Base-by-base conservation (phyloP, 768 basidiomycete species). In the Amanita inopinata region DNA sequence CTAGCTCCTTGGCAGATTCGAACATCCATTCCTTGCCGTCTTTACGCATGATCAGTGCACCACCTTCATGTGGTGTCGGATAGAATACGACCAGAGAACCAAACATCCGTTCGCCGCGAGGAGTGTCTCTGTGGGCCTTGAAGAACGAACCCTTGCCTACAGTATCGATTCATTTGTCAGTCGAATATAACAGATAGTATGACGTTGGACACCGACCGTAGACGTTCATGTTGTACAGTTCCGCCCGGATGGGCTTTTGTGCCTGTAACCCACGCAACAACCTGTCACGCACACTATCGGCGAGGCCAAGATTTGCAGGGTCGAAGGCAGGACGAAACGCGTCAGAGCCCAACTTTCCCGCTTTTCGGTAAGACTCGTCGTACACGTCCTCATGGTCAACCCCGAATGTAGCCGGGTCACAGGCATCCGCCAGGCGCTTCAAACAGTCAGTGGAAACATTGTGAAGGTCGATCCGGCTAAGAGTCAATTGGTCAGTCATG, bases 21-120 rank as follows among this genome's bases (percentile, higher is more conserved):
- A 69, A 61, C 0, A 46, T 50, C 61, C 60, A 66, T 28, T 66
- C 64, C 11, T 55, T 44, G 9, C 52, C 57, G 6, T 37, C 43
- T 24, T 64, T 58, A 10, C 59, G 61, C 0, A 78, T 55, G 2
- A 59, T 38, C 12, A 73, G 61, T 12, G 56, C 52, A 2, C 73
- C 74, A 1, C 73, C 73, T 43, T 68, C 56, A 47, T 76, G 66
- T 0, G 49, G 15, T 0, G 67, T 67, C 11, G 74, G 74, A 38
- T 73, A 63, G n/a, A 70, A 61, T 23, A 76, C 48, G 1, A 76
- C 66, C 6, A 79, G 61, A 1, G 74, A 74, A 1, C 69, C 74
- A 27, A 78, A 67, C 65, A 75, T 74, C 19, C 51, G 49, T 6
- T 59, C 56, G 5, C 56, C 51, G 5, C 66, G 64, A 4, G 69